Evolutionary conservation across 805 yeast species (phyloP), one percentile per base, ranked within the genome.

Genomic region (Metschnikowia baotianmanensis): DNA sequence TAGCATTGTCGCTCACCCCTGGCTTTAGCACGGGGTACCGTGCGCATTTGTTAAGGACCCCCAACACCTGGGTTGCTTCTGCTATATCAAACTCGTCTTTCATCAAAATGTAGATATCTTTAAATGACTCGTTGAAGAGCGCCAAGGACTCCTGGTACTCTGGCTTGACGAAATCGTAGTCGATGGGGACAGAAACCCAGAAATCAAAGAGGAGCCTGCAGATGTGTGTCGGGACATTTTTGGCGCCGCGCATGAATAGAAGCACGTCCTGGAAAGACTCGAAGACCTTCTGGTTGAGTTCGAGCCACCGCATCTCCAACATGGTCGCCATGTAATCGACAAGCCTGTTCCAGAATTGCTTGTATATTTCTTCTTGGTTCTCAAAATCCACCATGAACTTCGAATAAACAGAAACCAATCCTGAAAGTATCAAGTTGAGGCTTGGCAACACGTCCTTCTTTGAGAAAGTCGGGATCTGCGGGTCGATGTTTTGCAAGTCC

Each of bases 11-110:
- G 4, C 64, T 57, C 24, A 68, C 68, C 47, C 69, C 70, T 22
- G 69, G 77, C 7, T 88, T 84, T 26, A 87, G 65, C 10, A 84
- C 71, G 1, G 95, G 95, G 58, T 84, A 88, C 29, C 86, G 66
- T 1, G 85, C 77, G 42, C 88, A 78, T 12, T 80, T 69, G 51
- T 77, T 78, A 53, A 91, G 72, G 5, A 81, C 62, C n/a, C 64
- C 65, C 26, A 87, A 59, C n/a, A 84, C 67, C 17, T 59, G 65
- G 31, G 69, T 75, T n/a, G 79, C 66, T 60, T 57, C 70, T 17
- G 41, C 61, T 20, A 48, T 52, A 16, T 64, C 63, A 31, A 61
- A 56, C 20, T 52, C 59, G 2, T 59, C 62, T 15, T 35, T 16
- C 50, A 65, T 50, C 18, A 80, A 55, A 1, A 46, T 42, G 48